Conservation (phyloP, 345 rosid genomes). For the Alliaria petiolata region DNA sequence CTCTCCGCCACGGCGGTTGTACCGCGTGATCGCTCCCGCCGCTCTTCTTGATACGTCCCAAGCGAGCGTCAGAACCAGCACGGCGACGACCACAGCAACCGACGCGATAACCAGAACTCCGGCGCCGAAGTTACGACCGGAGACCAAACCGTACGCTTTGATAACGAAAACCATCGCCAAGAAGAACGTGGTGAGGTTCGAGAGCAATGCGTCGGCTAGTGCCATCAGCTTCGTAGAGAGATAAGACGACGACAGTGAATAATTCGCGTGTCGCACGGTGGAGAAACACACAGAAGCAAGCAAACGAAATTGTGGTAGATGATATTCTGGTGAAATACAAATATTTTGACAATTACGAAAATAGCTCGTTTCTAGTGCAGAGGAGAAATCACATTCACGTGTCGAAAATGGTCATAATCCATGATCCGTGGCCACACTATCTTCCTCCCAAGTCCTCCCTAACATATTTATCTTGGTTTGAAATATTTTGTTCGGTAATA, state of each 20-base stretch:
- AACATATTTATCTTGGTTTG: neutral
- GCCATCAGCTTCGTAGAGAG: neutral
- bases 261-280: neutral
- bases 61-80: conserved; percentile 60
- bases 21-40: neutral
- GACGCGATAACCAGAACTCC: conserved; percentile 51
- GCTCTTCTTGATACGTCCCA: conserved; percentile 76
- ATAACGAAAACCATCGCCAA: conserved; percentile 40
- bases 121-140: conserved; percentile 51
- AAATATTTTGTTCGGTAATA: neutral
- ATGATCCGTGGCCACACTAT: too few species aligned
- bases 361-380: too few species aligned
- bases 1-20: neutral
- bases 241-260: neutral
- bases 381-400: too few species aligned
- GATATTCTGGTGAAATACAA: too few species aligned
- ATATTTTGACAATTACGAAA: too few species aligned
- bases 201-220: neutral
- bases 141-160: conserved; percentile 48
- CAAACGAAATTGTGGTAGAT: neutral
- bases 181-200: neutral
- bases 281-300: neutral
- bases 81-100: conserved; percentile 42
- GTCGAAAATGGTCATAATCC: too few species aligned
- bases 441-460: too few species aligned